Percentiles rank a stretch among this genome's conserved stretches.
These are phyloP conservation scores for Mucor velutinosus DNA, from an alignment of 371 early-diverging fungal genomes.

Conservation along the genomic window DNA sequence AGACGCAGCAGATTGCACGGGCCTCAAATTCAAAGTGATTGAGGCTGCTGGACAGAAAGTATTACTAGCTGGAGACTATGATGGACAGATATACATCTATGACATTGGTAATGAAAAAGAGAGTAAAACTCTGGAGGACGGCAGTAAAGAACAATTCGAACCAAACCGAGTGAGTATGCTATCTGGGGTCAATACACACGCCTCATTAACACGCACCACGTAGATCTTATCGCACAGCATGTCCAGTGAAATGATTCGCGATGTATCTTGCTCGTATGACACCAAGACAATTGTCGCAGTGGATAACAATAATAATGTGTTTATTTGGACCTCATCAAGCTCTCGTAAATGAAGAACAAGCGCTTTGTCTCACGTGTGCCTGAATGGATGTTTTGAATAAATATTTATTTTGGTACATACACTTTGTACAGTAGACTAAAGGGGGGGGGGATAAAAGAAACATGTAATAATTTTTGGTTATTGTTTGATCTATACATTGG, in stretches of 20 bases:
- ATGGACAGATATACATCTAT: slow-evolving; percentile 42
- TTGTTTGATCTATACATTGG: slow-evolving; percentile 12
- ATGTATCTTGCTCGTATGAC: slow-evolving; percentile 37
- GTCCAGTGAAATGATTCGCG: slow-evolving; percentile 39
- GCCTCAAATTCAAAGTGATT: slow-evolving; percentile 39
- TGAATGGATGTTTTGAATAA: not conserved
- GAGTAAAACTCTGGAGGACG: slow-evolving; percentile 38
- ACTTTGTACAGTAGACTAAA: slow-evolving; percentile 12
- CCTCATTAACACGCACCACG: not conserved
- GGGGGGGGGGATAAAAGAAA: not conserved
- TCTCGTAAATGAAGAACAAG: not conserved
- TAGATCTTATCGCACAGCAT: slow-evolving; percentile 39
- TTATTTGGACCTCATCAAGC: slow-evolving; percentile 34
- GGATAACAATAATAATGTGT: slow-evolving; percentile 36
- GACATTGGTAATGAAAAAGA: slow-evolving; percentile 33
- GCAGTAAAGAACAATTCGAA: slow-evolving; percentile 32
- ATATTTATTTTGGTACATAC: slow-evolving; percentile 8
- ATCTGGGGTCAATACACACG: not conserved
- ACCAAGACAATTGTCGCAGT: slow-evolving; percentile 39
- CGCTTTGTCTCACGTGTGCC: not conserved
- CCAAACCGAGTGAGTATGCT: slow-evolving; percentile 29
- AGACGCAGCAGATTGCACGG: slow-evolving; percentile 28
- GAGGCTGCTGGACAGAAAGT: slow-evolving; percentile 37
- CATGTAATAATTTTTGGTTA: not conserved
- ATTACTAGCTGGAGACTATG: slow-evolving; percentile 45